These are phyloP conservation scores for Curvularia sp. DNA, from an alignment of 2,329 filamentous ascomycete genomes.

Conservation along the genomic window DNA sequence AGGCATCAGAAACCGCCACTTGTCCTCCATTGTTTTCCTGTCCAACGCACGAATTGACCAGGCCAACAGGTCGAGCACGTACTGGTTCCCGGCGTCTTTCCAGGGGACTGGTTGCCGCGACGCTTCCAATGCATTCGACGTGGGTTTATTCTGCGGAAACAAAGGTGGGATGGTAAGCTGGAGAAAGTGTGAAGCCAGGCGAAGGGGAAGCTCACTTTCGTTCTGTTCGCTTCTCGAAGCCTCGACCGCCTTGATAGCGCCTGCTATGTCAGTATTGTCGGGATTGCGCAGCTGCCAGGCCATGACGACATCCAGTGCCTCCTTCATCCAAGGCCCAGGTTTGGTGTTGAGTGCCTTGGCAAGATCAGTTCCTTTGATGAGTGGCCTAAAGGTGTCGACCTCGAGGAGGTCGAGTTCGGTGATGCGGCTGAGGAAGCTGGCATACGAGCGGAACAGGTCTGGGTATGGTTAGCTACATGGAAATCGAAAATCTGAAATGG, in stretches of 20 bases:
- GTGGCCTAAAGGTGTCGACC: constrained; percentile 56
- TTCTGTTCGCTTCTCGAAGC: constrained; percentile 52
- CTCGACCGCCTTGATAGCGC: constrained; percentile 56
- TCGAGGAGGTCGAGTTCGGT: constrained; percentile 59
- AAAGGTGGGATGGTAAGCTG: constrained; percentile 69
- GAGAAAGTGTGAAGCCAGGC: constrained; percentile 64
- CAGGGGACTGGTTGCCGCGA: constrained; percentile 65
- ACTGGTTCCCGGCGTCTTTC: constrained; percentile 61
- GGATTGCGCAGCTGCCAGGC: constrained; percentile 90
- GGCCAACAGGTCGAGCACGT: constrained; percentile 63
- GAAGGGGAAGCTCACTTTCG: constrained; percentile 59
- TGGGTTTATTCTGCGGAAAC: constrained; percentile 57
- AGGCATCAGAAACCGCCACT: constrained; percentile 75
- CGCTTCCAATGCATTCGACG: constrained; percentile 58
- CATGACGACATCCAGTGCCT: constrained; percentile 79
- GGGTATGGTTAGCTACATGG: constrained; percentile 21
- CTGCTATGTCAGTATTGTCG: constrained; percentile 62
- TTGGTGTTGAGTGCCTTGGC: constrained; percentile 69
- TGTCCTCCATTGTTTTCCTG: constrained; percentile 58
- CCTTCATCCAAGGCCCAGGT: constrained; percentile 83
- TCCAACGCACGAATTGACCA: constrained; percentile 65
- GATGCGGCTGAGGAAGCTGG: constrained; percentile 61
- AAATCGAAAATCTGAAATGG: neutral
- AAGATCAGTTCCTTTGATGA: constrained; percentile 77
- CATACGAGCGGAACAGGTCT: constrained; percentile 60